Base-by-base conservation (phyloP, 257 asterid genomes). In the Hygrophila difformis region DNA sequence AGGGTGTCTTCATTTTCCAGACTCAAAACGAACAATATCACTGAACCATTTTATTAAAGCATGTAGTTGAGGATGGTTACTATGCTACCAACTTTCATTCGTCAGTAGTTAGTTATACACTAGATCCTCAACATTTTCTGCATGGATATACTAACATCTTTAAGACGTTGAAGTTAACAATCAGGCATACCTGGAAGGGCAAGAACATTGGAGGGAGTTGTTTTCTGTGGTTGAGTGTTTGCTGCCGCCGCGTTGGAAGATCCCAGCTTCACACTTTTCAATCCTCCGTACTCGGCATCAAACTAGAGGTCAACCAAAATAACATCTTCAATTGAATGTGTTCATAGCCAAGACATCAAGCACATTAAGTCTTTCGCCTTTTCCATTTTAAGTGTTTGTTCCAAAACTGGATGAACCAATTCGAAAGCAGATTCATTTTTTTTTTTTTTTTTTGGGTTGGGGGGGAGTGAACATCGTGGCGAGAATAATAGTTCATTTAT, bases 121-220 rank as follows among this genome's bases (percentile, higher is more conserved):
- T n/a, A n/a, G n/a, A n/a, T 26, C 31, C 31, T 3, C 31, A 26
- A 33, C 49, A 31, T 28, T 16, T 50, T 45, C 41, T 20, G n/a
- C 7, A 35, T 6, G 45, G 56, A 31, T 53, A 13, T n/a, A 20
- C 44, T 36, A 20, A 33, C 17, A 8, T 23, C 39, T n/a, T 10
- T 12, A 42, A 18, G 15, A 17, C 36, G 23, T 49, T 11, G 6
- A 13, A 39, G 29, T 39, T 15, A 6, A 21, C 39, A 53, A 63
- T 36, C 15, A 12, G 29, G 11, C 49, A 49, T 72, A 88, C 99
- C 99, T 54, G 96, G 81, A 67, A 86, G 96, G 31, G 94, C 81
- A 49, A 86, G 94, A 49, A 51, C 81, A 66, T 67, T 68, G 41
- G 89, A 74, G 7, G 74, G 57, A 10, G 53, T 55, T 40, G 76